Base-by-base conservation (phyloP, 495 filamentous ascomycete genomes). In the Neurospora sp. region DNA sequence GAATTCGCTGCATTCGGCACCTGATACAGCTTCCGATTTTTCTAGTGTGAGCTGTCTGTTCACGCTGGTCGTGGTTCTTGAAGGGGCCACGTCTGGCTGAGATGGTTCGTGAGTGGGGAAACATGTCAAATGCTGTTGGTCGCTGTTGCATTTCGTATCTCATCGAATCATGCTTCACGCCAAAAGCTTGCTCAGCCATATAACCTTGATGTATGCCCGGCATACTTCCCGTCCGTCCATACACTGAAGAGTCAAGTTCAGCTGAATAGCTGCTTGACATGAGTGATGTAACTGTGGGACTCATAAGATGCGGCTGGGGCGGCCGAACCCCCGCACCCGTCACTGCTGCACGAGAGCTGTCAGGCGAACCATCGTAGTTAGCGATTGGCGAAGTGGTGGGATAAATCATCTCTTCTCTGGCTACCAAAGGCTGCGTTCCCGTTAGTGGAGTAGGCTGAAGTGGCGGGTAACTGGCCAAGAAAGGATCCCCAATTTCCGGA, bases 1-100 rank as follows among this genome's bases (percentile, higher is more conserved):
- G 83, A 72, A 87, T 86, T n/a, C 85, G 81, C 76, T 87, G 85
- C 82, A 87, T 87, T 68, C 85, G 81, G 71, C 85, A 87, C 38
- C 85, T 77, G 70, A 87, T 84, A 73, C 85, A 87, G 70, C 84
- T 85, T 11, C 84, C 85, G 68, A 86, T 85, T 70, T 83, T 82
- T 73, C 85, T 79, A 0, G 85, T 87, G 37, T 82, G 83, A 16
- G 85, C 85, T 5, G 85, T 87, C 70, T 83, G 78, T 70, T 84
- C 79, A 40, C 84, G 79, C 31, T 80, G 78, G n/a, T 81, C 77
- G 39, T 81, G 78, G 61, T 85, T 81, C 66, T 82, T 84, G 76
- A 87, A 87, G 7, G 85, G 84, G 0, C 84, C 83, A 41, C 85
- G 82, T 44, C 80, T 84, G 40, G 81, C 80, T n/a, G 83, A 76